These are phyloP conservation scores for Ploettnerulaceae sp. DNA, from an alignment of 2,329 filamentous ascomycete species.

Conservation along the genomic window DNA sequence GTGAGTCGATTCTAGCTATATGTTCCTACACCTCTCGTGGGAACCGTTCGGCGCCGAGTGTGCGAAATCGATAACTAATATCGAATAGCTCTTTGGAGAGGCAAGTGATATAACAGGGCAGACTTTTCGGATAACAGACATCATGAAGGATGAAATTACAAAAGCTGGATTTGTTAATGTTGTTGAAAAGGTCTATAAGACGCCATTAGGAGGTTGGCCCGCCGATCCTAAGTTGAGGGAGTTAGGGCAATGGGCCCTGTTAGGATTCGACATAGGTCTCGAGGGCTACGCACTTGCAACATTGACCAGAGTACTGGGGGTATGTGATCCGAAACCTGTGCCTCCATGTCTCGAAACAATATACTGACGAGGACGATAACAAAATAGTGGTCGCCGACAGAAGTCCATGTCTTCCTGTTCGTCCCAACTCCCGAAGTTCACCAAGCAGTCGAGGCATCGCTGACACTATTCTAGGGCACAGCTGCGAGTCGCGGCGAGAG, in stretches of 20 bases:
- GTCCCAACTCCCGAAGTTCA: slow-evolving; percentile 4
- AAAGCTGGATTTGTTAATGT: slow-evolving; percentile 33
- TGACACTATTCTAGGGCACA: slow-evolving; percentile 21
- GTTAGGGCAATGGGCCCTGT: slow-evolving; percentile 25
- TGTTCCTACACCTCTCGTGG: background rate
- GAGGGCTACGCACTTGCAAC: slow-evolving; percentile 27
- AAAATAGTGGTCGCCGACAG: slow-evolving; percentile 21
- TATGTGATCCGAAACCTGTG: slow-evolving; percentile 20
- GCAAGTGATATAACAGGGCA: slow-evolving; percentile 39
- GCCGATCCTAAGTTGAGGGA: slow-evolving; percentile 30
- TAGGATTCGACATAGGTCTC: slow-evolving; percentile 26
- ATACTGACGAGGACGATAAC: slow-evolving; percentile 12
- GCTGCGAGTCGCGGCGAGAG: slow-evolving; percentile 17
- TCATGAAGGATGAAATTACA: slow-evolving; percentile 24
- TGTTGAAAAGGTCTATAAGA: slow-evolving; percentile 26
- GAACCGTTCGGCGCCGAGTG: too few relatives aligned
- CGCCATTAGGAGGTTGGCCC: slow-evolving; percentile 35
- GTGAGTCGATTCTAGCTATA: slow-evolving; percentile 9
- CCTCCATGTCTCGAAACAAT: background rate
- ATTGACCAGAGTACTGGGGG: slow-evolving; percentile 25
- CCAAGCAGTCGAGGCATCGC: background rate
- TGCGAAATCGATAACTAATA: background rate
- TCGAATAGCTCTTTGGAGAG: slow-evolving; percentile 36
- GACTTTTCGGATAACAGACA: slow-evolving; percentile 32
- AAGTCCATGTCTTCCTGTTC: slow-evolving; percentile 27